A percentile compares a stretch with the other conserved stretches of the same genome.
Conservation (phyloP, 2,329 filamentous ascomycete species). For the Hirsutella rhossiliensis region DNA sequence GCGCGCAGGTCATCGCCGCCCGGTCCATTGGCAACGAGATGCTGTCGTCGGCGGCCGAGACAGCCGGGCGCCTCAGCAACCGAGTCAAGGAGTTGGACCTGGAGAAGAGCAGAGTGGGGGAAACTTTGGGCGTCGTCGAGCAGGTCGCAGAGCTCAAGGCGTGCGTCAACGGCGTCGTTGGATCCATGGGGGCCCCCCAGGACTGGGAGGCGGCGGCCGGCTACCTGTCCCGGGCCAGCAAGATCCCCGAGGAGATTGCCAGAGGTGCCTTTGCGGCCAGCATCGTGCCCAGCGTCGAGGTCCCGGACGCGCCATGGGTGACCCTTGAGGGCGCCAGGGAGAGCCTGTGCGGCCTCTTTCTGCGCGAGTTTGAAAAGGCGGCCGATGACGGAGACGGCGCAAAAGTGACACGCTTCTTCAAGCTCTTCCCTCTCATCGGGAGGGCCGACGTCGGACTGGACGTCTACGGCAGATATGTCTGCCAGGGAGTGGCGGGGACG, state of each 20-base stretch:
- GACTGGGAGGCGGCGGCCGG: slow-evolving; percentile 96
- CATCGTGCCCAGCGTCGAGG: slow-evolving; percentile 90
- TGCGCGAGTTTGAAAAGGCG: slow-evolving; percentile 91
- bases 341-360: slow-evolving; percentile 78
- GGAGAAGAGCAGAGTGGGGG: slow-evolving; percentile 83
- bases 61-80: slow-evolving; percentile 72
- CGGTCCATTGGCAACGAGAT: slow-evolving; percentile 80
- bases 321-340: slow-evolving; percentile 82
- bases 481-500: slow-evolving; percentile 78
- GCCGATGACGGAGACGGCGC: slow-evolving; percentile 76
- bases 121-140: slow-evolving; percentile 83
- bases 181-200: slow-evolving; percentile 93
- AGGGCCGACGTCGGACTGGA: slow-evolving; percentile 81
- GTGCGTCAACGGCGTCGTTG: slow-evolving; percentile 86
- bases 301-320: slow-evolving; percentile 78
- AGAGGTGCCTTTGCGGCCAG: slow-evolving; percentile 78
- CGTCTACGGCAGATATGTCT: slow-evolving; percentile 92
- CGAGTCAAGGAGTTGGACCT: slow-evolving; percentile 80
- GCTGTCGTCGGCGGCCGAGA: slow-evolving; percentile 75
- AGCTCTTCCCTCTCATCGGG: slow-evolving; percentile 89
- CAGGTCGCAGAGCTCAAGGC: slow-evolving; percentile 95
- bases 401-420: slow-evolving; percentile 93
- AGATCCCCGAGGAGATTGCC: slow-evolving; percentile 69
- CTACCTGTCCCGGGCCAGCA: slow-evolving; percentile 73
- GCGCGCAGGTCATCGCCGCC: slow-evolving; percentile 74